Base-by-base conservation (phyloP, 345 rosid genomes). In the Moringa oleifera region DNA sequence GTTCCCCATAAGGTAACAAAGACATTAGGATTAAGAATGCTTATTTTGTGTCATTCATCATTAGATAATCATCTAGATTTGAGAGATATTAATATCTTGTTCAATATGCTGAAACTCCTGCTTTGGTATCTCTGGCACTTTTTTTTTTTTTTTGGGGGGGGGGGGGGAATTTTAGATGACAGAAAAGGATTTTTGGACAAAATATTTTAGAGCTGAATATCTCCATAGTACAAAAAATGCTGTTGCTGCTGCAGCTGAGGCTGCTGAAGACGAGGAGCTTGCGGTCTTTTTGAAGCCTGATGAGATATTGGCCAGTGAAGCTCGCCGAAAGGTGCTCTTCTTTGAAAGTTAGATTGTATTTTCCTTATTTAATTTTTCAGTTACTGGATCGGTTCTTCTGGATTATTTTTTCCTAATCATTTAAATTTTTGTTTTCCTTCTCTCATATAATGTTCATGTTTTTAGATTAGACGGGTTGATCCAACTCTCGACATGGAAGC, bases 201-300 rank as follows among this genome's bases (percentile, higher is more conserved):
- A 94, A 79, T 94, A 88, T 79, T 90, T 84, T 72, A 85, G 86
- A 81, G 99, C 99, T 25, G 97, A 88, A 67, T 86, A 81, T 80
- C 91, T 94, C 73, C 91, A 85, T 60, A 82, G 81, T 74, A 81
- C 90, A 21, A 83, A 75, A 79, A 88, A 83, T 72, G 77, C 81
- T 70, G 69, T 74, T 66, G 88, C 95, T 68, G 91, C 86, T 20
- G 90, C 85, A 66, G 99, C 99, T 21, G 99, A 90, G 71, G 97
- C 97, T 64, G 99, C 97, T 58, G 99, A 94, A 80, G 99, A 94
- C 63, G 96, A 90, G 78, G 96, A 86, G 64, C 96, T 94, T 71
- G 96, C 95, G 45, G 77, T 90, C 68, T 90, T 94, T 61, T 79
- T 94, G 59, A 94, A 79, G 82, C 89, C 82, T 68, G 97, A 94